A percentile compares a stretch with the other conserved stretches of the same genome.
phyloP scores from a whole-genome alignment of 129 eudicot genomes.

The Erigeron canadensis region DNA sequence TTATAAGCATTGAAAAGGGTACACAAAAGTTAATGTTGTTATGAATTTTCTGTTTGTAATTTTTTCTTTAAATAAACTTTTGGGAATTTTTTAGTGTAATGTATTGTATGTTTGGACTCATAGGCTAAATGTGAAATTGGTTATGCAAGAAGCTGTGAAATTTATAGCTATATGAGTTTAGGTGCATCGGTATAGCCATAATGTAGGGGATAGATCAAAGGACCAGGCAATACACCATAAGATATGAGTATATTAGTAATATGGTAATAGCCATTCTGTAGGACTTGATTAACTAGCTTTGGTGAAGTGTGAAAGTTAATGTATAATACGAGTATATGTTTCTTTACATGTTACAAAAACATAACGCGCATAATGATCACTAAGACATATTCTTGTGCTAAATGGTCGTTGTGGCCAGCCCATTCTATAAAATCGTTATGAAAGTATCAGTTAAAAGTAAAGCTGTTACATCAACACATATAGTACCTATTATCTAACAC shows the following conservation, averaged over 20 bases:
- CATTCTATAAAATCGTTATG: neutral
- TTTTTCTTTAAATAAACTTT: no score
- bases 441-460: neutral
- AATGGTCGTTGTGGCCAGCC: neutral
- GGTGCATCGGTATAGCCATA: neutral
- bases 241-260: neutral
- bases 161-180: no score
- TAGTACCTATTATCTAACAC: no score
- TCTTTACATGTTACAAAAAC: neutral
- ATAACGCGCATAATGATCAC: neutral
- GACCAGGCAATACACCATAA: neutral
- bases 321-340: neutral
- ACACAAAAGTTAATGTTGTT: no score
- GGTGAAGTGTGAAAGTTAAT: conserved; percentile 13
- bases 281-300: conserved; percentile 6
- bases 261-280: conserved; percentile 4
- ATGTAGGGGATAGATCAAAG: neutral
- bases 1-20: no score
- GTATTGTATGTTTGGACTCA: no score
- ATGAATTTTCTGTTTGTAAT: no score
- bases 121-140: neutral
- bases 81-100: no score
- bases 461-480: no score
- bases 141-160: neutral
- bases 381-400: neutral